phyloP scores from a whole-genome alignment of 768 basidiomycete species.

The Tricholoma bakamatsutake region DNA sequence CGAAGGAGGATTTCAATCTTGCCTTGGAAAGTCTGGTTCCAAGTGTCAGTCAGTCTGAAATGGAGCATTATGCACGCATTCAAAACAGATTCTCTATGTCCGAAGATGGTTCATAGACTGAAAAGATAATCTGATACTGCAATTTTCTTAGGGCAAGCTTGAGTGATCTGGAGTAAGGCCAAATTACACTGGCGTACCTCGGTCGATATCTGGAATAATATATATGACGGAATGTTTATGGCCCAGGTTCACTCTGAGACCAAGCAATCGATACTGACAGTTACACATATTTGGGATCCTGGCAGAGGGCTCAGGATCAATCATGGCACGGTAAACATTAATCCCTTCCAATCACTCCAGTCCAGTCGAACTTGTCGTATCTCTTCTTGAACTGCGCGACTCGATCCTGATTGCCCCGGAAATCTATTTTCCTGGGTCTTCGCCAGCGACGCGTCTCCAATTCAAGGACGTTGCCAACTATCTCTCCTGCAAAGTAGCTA shows the following conservation, averaged over 20 bases:
- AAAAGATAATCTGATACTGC: background rate
- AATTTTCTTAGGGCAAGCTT: too few relatives aligned
- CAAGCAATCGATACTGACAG: background rate
- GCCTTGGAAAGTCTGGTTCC: constrained; percentile 72
- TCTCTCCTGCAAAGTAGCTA: constrained; percentile 94
- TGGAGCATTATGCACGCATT: constrained; percentile 76
- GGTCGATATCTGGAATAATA: too few relatives aligned
- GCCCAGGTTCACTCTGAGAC: background rate
- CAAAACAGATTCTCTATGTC: constrained; percentile 59
- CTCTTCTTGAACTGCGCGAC: constrained; percentile 62
- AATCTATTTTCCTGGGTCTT: constrained; percentile 70
- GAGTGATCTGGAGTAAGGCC: background rate
- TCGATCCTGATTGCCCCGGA: constrained; percentile 61
- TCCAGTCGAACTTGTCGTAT: constrained; percentile 82
- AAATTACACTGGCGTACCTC: background rate
- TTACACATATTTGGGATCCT: background rate
- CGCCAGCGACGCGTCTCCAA: constrained; percentile 85
- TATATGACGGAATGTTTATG: too few relatives aligned
- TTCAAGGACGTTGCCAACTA: constrained; percentile 87
- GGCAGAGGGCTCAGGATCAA: too few relatives aligned
- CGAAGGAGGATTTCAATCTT: constrained; percentile 63
- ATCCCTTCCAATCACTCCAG: constrained; percentile 53
- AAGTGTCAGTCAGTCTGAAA: constrained; percentile 79
- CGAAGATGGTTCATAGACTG: background rate
- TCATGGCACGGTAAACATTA: background rate